A percentile compares a stretch with the other conserved stretches of the same genome.
These are phyloP conservation scores for Suillus tomentosus DNA, from an alignment of 768 basidiomycete species.

Conservation along the genomic window DNA sequence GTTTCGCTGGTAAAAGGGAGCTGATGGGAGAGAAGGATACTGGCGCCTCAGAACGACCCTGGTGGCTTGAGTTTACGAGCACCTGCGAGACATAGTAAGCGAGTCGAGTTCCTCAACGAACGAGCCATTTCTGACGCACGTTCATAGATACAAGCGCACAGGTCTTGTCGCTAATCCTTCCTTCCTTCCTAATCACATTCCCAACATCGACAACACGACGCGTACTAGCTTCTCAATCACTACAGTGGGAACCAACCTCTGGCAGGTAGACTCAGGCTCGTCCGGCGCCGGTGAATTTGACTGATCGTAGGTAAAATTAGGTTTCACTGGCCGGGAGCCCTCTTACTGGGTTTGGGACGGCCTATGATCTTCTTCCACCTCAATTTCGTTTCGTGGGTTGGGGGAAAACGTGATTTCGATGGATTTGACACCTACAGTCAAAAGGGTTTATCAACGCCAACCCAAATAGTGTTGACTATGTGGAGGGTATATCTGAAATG, in stretches of 20 bases:
- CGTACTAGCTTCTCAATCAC: too few relatives aligned
- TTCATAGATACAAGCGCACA: conserved; percentile 36
- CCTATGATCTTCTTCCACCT: conserved; percentile 47
- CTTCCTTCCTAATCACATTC: too few relatives aligned
- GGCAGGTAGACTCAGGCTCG: too few relatives aligned
- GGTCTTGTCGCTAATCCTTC: conserved; percentile 33
- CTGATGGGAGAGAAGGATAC: conserved; percentile 44
- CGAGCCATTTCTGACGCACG: conserved; percentile 18
- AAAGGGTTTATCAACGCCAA: conserved; percentile 63
- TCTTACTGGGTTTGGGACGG: conserved; percentile 57
- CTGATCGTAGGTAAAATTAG: conserved; percentile 17
- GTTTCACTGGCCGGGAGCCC: conserved; percentile 43
- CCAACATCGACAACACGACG: too few relatives aligned
- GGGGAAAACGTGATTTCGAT: conserved; percentile 89
- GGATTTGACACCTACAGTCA: conserved; percentile 85
- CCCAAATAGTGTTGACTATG: conserved; percentile 84
- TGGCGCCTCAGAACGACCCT: conserved; percentile 54
- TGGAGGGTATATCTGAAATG: conserved; percentile 77
- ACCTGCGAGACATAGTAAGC: conserved; percentile 61
- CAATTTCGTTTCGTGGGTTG: conserved; percentile 58
- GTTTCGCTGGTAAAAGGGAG: not conserved
- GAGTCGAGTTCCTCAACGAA: conserved; percentile 1
- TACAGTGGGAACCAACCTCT: too few relatives aligned
- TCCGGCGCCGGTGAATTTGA: too few relatives aligned
- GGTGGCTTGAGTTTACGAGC: conserved; percentile 56